These are phyloP conservation scores for Cyclotella cryptica DNA, from an alignment of 108 stramenopile species.

Conservation along the genomic window DNA sequence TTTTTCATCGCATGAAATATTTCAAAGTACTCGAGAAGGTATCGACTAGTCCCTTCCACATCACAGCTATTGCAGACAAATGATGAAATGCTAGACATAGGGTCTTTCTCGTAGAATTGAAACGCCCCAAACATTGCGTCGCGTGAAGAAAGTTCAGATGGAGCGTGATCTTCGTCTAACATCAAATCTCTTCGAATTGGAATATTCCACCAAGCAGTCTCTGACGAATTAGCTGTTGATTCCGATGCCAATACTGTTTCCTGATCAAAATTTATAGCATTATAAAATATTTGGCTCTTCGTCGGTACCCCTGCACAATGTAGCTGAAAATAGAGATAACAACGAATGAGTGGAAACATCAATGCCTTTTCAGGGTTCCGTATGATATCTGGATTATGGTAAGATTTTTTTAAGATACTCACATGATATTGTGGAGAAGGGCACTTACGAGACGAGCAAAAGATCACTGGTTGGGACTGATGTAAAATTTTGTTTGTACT, in stretches of 20 bases:
- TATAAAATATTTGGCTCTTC: constrained; percentile 30
- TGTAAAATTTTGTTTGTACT: not conserved
- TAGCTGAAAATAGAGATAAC: too few relatives aligned
- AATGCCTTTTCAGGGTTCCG: too few relatives aligned
- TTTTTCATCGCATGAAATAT: constrained; percentile 48
- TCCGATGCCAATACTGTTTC: not conserved
- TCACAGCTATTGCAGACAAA: constrained; percentile 52
- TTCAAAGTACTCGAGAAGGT: constrained; percentile 54
- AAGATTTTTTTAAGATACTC: constrained; percentile 26
- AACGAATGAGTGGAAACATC: too few relatives aligned
- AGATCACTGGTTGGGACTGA: not conserved
- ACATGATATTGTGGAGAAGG: constrained; percentile 35
- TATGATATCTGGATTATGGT: too few relatives aligned
- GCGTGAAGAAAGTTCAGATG: constrained; percentile 2
- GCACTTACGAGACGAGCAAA: constrained; percentile 22
- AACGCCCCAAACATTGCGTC: constrained; percentile 11
- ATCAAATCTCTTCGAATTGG: not conserved
- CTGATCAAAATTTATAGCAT: constrained; percentile 12
- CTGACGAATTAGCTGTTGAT: not conserved
- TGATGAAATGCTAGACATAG: constrained; percentile 16
- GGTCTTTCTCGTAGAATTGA: constrained; percentile 19
- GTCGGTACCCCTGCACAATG: constrained; percentile 24
- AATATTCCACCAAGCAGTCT: constrained; percentile 18
- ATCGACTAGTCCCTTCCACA: constrained; percentile 53
- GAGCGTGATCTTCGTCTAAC: not conserved